A percentile compares a stretch with the other conserved stretches of the same genome.
phyloP scores from a whole-genome alignment of 1,284 basidiomycete species.

The Gymnopus androsaceus region DNA sequence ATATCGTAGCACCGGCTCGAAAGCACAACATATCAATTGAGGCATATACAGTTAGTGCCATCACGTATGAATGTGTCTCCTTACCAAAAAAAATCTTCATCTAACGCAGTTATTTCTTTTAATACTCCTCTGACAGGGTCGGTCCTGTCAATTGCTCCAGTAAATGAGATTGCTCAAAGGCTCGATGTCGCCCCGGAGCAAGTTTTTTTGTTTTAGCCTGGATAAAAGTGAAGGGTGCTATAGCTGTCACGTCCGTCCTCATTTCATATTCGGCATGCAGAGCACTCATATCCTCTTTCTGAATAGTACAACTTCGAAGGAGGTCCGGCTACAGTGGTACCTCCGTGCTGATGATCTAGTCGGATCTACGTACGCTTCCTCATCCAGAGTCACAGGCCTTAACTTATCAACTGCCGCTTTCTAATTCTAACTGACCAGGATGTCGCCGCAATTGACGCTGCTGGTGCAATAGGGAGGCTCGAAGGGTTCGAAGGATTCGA shows the following conservation, averaged over 20 bases:
- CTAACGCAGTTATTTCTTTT: not conserved
- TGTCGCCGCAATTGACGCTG: conserved; percentile 25
- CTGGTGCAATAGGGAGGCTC: conserved; percentile 21
- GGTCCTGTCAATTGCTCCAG: conserved; percentile 58
- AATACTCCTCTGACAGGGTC: conserved; percentile 55
- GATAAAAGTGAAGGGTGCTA: conserved; percentile 51
- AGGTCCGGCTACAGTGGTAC: conserved; percentile 20
- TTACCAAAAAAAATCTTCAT: not conserved
- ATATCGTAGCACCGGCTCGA: too few relatives aligned
- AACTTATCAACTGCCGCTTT: not conserved
- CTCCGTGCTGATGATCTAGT: conserved; percentile 20
- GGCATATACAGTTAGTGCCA: too few relatives aligned
- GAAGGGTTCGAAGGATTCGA: not conserved
- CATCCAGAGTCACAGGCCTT: not conserved
- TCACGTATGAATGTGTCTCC: too few relatives aligned
- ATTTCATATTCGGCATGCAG: too few relatives aligned
- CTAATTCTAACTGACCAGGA: conserved; percentile 23
- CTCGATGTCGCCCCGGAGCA: conserved; percentile 54
- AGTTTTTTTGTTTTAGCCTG: conserved; percentile 54
- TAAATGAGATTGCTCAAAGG: conserved; percentile 48
- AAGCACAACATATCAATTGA: too few relatives aligned
- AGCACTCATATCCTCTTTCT: not conserved
- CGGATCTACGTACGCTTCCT: conserved; percentile 15
- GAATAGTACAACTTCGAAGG: conserved; percentile 21
- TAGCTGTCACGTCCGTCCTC: conserved; percentile 45